These are phyloP conservation scores for Pistacia atlantica DNA, from an alignment of 345 rosid species.

Conservation along the genomic window DNA sequence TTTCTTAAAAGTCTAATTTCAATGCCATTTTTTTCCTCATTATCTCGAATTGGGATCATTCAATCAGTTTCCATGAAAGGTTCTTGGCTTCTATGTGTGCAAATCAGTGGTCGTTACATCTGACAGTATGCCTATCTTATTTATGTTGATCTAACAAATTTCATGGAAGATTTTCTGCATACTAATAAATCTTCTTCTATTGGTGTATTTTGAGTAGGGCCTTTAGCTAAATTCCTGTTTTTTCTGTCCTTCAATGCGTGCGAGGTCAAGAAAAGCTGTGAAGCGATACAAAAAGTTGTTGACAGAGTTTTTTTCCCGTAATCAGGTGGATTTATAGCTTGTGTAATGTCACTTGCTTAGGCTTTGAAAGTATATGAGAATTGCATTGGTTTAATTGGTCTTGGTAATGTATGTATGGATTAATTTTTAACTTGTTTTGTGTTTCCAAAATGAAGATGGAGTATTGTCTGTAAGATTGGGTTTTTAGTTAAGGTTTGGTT, in stretches of 20 bases:
- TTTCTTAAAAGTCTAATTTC: too few species aligned
- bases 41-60: too few species aligned
- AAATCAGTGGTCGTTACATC: too few species aligned
- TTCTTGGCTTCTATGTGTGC: too few species aligned
- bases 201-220: too few species aligned
- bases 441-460: neutral
- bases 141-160: too few species aligned
- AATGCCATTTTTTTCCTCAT: too few species aligned
- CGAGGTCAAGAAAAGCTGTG: slow-evolving; percentile 93
- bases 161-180: too few species aligned
- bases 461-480: neutral
- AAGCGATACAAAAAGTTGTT: slow-evolving; percentile 88
- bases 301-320: slow-evolving; percentile 75
- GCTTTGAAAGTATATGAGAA: neutral
- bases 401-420: neutral
- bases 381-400: slow-evolving; percentile 1
- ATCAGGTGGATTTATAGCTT: slow-evolving; percentile 51
- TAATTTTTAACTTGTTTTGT: neutral
- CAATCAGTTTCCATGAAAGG: too few species aligned
- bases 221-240: slow-evolving; percentile 60
- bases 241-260: slow-evolving; percentile 91
- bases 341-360: slow-evolving; percentile 6
- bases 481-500: neutral
- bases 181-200: too few species aligned
- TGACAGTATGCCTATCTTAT: too few species aligned